Percentiles rank a stretch among this genome's conserved stretches.
phyloP scores from a whole-genome alignment of 78 protist species.

The Dictyostelium brefeldianum region DNA sequence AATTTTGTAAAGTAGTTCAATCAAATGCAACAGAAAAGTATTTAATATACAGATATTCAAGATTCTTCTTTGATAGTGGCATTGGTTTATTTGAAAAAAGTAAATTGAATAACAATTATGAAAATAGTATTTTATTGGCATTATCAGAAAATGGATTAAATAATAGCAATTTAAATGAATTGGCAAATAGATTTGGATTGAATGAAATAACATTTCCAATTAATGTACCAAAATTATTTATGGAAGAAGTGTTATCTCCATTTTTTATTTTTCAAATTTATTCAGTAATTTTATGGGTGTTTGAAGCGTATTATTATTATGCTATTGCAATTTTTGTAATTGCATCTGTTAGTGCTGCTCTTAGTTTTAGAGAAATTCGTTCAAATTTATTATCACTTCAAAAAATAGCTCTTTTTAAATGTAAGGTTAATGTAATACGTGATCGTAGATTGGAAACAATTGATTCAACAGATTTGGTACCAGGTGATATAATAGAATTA shows the following conservation, averaged over 20 bases:
- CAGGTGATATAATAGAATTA: constrained; percentile 57
- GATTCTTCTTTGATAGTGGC: neutral
- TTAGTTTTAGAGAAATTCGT: constrained; percentile 33
- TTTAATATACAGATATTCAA: neutral
- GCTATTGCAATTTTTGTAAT: constrained; percentile 88
- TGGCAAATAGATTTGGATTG: neutral
- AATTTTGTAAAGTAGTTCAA: neutral
- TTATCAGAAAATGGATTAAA: neutral
- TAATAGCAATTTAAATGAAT: neutral
- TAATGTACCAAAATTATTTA: constrained; percentile 30
- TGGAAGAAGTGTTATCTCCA: constrained; percentile 91
- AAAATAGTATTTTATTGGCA: neutral
- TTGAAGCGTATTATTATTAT: constrained; percentile 86
- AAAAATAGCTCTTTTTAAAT: constrained; percentile 36
- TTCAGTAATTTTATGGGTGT: constrained; percentile 84
- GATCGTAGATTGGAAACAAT: neutral
- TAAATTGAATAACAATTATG: neutral
- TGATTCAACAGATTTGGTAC: constrained; percentile 17
- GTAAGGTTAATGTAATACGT: constrained; percentile 5
- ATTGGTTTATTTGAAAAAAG: neutral
- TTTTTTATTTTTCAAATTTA: constrained; percentile 93
- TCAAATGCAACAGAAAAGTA: neutral
- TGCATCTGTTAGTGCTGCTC: constrained; percentile 76
- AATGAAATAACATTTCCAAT: constrained; percentile 38
- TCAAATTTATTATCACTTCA: constrained; percentile 27